Percentiles rank a stretch among this genome's conserved stretches.
Evolutionary conservation across 2,329 filamentous ascomycete species (phyloP).

Genomic region (Sporothrix curviconia): DNA sequence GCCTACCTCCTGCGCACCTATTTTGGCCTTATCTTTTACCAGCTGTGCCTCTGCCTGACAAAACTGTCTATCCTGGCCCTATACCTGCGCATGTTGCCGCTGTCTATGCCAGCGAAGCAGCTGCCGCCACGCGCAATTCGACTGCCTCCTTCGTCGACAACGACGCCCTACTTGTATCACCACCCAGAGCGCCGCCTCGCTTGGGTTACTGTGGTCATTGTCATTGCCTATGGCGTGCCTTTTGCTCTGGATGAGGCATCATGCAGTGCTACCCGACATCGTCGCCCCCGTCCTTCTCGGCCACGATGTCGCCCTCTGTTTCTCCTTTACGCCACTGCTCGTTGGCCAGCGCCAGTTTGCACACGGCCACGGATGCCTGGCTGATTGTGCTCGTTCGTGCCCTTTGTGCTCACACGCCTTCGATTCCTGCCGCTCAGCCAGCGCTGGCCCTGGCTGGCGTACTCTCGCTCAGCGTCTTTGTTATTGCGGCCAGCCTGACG

Average conservation of each 20-base stretch:
- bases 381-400: conserved; percentile 39
- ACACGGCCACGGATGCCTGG: conserved; percentile 40
- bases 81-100: conserved; percentile 31
- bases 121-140: not conserved
- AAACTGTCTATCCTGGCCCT: conserved; percentile 35
- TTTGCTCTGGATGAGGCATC: conserved; percentile 33
- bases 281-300: conserved; percentile 29
- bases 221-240: conserved; percentile 30
- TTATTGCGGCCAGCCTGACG: conserved; percentile 31
- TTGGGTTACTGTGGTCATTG: conserved; percentile 29
- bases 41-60: conserved; percentile 32
- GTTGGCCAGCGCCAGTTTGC: conserved; percentile 39
- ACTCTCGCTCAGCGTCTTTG: conserved; percentile 39
- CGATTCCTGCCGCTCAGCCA: conserved; percentile 33
- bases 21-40: conserved; percentile 32
- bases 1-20: conserved; percentile 29
- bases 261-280: conserved; percentile 38
- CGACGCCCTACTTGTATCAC: conserved; percentile 20
- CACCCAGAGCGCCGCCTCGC: conserved; percentile 29
- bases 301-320: conserved; percentile 28
- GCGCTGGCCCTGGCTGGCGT: conserved; percentile 39
- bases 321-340: conserved; percentile 35
- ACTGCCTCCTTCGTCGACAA: not conserved
- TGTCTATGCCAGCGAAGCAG: not conserved
- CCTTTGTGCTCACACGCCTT: conserved; percentile 32